These are phyloP conservation scores for Scheffersomyces titani DNA, from an alignment of 1,139 yeast genomes.

Conservation along the genomic window DNA sequence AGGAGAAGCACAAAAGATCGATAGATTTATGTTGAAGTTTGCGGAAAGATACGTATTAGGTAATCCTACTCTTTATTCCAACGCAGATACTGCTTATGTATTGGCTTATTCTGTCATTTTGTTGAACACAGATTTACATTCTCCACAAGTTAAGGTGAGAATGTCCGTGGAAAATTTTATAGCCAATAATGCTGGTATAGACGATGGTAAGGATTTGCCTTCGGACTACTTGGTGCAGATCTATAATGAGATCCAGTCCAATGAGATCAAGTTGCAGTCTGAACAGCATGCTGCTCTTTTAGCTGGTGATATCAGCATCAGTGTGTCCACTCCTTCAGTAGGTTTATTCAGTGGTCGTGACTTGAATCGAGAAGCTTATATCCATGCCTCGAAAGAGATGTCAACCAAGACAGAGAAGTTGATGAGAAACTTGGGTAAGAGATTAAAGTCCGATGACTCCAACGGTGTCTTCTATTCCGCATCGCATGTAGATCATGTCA, in stretches of 20 bases:
- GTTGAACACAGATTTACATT: slow-evolving; percentile 93
- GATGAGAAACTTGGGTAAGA: slow-evolving; percentile 68
- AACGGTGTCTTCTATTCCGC: slow-evolving; percentile 46
- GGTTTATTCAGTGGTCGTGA: slow-evolving; percentile 79
- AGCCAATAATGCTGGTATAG: slow-evolving; percentile 87
- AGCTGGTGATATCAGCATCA: slow-evolving; percentile 55
- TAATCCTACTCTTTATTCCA: slow-evolving; percentile 81
- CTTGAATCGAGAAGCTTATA: slow-evolving; percentile 79
- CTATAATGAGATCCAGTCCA: slow-evolving; percentile 71
- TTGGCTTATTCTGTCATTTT: slow-evolving; percentile 89
- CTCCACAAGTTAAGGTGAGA: slow-evolving; percentile 78
- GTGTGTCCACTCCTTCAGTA: slow-evolving; percentile 40
- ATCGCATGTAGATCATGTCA: slow-evolving; percentile 86
- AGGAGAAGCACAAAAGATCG: slow-evolving; percentile 98
- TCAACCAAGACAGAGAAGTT: slow-evolving; percentile 85
- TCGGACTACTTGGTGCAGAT: slow-evolving; percentile 67
- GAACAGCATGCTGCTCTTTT: slow-evolving; percentile 93
- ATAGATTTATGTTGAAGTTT: slow-evolving; percentile 93
- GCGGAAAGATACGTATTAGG: slow-evolving; percentile 91
- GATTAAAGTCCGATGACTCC: slow-evolving; percentile 32
- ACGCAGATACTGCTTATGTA: slow-evolving; percentile 93
- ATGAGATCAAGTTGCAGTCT: slow-evolving; percentile 88
- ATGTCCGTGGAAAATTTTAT: slow-evolving; percentile 90
- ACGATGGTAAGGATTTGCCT: slow-evolving; percentile 86
- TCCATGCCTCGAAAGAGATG: slow-evolving; percentile 91